phyloP scores from a whole-genome alignment of 306 rosid species.

The Cicer judaicum region DNA sequence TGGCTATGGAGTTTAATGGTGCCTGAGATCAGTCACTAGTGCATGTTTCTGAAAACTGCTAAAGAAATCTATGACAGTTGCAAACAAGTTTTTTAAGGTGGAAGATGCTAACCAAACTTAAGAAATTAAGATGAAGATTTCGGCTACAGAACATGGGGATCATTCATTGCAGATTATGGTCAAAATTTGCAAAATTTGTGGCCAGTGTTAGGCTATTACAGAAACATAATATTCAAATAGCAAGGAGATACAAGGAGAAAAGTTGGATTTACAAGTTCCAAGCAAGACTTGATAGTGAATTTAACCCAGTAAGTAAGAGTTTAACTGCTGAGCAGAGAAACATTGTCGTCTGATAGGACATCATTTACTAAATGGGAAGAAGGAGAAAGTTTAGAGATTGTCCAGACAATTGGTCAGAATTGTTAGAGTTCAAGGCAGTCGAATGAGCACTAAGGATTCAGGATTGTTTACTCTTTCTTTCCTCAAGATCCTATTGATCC shows the following conservation, averaged over 20 bases:
- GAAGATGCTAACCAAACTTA: not conserved
- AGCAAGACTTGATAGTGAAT: not conserved
- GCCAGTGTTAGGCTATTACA: not conserved
- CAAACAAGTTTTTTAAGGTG: not conserved
- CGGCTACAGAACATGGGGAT: not conserved
- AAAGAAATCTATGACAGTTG: not conserved
- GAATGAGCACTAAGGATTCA: not conserved
- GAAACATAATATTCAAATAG: not conserved
- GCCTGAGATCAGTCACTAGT: not conserved
- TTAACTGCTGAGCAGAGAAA: not conserved
- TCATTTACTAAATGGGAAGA: not conserved
- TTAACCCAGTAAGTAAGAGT: not conserved
- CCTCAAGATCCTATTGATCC: not conserved
- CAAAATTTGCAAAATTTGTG: not conserved
- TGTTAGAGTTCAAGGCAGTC: not conserved
- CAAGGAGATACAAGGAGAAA: not conserved
- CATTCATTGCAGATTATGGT: not conserved
- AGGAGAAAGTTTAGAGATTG: not conserved
- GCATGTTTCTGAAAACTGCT: not conserved
- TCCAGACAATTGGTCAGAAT: not conserved
- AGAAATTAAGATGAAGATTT: not conserved
- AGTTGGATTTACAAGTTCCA: not conserved
- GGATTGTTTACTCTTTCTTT: not conserved
- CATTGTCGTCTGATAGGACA: not conserved
- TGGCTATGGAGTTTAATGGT: not conserved